These are phyloP conservation scores for Chlorella sp. DNA, from an alignment of 139 green algal genomes.

Conservation along the genomic window DNA sequence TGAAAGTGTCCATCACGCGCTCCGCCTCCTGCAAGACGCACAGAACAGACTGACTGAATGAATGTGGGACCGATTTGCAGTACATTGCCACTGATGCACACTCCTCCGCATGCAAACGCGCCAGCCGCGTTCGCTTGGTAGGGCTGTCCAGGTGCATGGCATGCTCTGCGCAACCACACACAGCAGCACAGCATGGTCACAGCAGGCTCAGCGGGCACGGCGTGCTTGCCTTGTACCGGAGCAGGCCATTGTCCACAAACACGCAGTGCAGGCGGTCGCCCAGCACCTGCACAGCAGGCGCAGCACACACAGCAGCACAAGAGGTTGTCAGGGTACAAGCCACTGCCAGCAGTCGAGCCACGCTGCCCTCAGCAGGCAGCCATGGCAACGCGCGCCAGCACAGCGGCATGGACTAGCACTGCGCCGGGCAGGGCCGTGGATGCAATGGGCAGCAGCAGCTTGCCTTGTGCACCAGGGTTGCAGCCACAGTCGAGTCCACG, in stretches of 20 bases:
- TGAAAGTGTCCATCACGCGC: conserved; percentile 97
- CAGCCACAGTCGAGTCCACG: conserved; percentile 97
- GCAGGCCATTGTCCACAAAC: conserved; percentile 99
- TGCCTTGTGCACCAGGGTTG: conserved; percentile 92
- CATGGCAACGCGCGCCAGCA: neutral
- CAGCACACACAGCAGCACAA: neutral
- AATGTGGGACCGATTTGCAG: too few relatives aligned
- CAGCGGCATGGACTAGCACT: neutral
- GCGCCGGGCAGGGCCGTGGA: neutral
- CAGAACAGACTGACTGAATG: too few relatives aligned
- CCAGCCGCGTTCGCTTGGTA: too few relatives aligned
- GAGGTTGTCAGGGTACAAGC: neutral
- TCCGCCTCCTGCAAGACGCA: conserved; percentile 80
- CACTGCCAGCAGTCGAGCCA: too few relatives aligned
- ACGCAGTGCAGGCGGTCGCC: conserved; percentile 98
- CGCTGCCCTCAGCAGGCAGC: neutral
- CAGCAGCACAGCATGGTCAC: conserved; percentile 32
- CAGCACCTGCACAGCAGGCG: conserved; percentile 70
- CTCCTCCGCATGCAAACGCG: too few relatives aligned
- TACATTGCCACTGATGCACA: too few relatives aligned
- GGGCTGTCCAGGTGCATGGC: too few relatives aligned
- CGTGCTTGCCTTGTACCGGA: conserved; percentile 70
- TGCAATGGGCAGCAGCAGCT: neutral
- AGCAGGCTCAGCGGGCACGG: too few relatives aligned
- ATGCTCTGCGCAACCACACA: too few relatives aligned